These are phyloP conservation scores for Mortierella polycephala DNA, from an alignment of 371 early-diverging fungal genomes.

Conservation along the genomic window DNA sequence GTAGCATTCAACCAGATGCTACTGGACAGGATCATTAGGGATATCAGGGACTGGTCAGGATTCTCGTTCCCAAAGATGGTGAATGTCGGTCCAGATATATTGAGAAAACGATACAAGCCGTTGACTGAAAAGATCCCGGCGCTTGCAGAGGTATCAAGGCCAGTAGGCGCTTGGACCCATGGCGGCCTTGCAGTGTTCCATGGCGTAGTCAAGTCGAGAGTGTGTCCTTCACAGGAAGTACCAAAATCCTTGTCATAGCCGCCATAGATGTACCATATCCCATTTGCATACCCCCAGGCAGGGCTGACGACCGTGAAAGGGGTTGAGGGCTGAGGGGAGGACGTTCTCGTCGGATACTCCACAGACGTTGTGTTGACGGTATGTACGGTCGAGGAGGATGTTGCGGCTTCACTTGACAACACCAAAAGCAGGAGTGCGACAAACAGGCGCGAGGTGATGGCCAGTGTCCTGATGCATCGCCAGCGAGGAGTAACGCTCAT, in stretches of 20 bases:
- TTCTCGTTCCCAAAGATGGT: conserved; percentile 18
- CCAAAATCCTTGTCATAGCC: neutral
- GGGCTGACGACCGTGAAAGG: conserved; percentile 13
- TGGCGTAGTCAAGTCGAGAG: conserved; percentile 23
- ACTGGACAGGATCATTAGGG: conserved; percentile 13
- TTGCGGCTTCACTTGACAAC: too few species aligned
- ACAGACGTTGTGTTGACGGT: too few species aligned
- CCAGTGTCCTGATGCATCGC: too few species aligned
- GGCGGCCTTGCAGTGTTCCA: conserved; percentile 16
- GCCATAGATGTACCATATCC: conserved; percentile 34
- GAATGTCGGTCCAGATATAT: conserved; percentile 5
- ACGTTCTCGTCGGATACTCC: neutral
- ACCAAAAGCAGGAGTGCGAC: too few species aligned
- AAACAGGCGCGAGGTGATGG: too few species aligned
- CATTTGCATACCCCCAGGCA: conserved; percentile 12
- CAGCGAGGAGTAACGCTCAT: too few species aligned
- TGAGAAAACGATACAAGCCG: neutral
- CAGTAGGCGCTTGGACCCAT: conserved; percentile 15
- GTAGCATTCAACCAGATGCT: conserved; percentile 29
- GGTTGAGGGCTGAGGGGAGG: neutral
- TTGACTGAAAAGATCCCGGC: conserved; percentile 14
- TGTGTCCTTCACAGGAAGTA: neutral
- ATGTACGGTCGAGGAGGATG: too few species aligned
- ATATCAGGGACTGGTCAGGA: conserved; percentile 4
- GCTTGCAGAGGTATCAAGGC: conserved; percentile 4